Percentiles rank a stretch among this genome's conserved stretches.
phyloP scores from a whole-genome alignment of 345 rosid genomes.

The Citrus australasica region DNA sequence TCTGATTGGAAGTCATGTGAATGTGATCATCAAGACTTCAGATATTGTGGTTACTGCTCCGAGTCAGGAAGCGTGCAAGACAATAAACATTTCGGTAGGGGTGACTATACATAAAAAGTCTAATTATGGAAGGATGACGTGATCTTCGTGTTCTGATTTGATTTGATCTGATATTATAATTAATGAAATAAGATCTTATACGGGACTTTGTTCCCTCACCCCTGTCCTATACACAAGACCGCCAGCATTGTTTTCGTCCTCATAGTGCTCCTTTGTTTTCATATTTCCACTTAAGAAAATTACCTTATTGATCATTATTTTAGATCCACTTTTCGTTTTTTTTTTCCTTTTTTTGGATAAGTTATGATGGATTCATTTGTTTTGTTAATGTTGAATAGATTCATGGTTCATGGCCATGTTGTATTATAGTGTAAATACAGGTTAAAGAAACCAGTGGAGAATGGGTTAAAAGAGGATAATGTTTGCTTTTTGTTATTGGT shows the following conservation, averaged over 20 bases:
- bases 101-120: not conserved
- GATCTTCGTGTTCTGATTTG: not conserved
- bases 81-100: not conserved
- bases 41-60: not conserved
- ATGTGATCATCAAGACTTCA: not conserved
- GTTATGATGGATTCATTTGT: not conserved
- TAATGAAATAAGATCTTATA: not conserved
- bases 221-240: not conserved
- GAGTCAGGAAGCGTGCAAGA: conserved; percentile 5
- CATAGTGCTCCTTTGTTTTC: not conserved
- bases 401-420: not conserved
- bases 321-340: too few relatives aligned
- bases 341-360: too few relatives aligned
- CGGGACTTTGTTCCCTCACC: not conserved
- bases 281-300: not conserved
- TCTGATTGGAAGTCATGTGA: not conserved
- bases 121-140: conserved; percentile 6
- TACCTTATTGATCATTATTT: too few relatives aligned
- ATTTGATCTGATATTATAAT: not conserved
- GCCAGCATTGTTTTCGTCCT: not conserved
- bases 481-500: not conserved
- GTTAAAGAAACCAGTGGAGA: not conserved
- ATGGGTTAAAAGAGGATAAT: not conserved
- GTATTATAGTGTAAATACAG: not conserved
- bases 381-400: not conserved